Evolutionary conservation across 2,329 filamentous ascomycete genomes (phyloP).

Genomic region (Colletotrichum sp.): DNA sequence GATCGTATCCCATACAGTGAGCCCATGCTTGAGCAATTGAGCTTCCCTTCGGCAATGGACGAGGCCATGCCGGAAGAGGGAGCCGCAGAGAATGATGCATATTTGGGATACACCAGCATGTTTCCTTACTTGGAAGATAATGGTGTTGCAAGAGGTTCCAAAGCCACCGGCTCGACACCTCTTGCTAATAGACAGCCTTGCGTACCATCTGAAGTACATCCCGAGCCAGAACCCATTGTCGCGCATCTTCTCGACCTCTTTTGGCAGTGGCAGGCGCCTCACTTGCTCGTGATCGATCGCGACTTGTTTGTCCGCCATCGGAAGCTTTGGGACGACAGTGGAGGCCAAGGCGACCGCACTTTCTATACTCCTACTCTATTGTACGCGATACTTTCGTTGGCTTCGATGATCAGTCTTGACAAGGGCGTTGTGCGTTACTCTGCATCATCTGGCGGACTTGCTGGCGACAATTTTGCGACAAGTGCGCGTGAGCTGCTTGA

Average conservation of each 20-base stretch:
- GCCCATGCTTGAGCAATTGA: not conserved
- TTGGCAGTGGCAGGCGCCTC: conserved; percentile 9
- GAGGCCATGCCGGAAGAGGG: not conserved
- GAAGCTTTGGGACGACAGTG: conserved; percentile 2
- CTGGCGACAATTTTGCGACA: conserved; percentile 3
- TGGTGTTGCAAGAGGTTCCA: not conserved
- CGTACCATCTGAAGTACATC: not conserved
- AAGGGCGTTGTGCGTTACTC: conserved; percentile 12
- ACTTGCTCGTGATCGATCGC: conserved; percentile 1
- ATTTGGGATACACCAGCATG: not conserved
- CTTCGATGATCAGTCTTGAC: conserved; percentile 14
- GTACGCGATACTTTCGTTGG: conserved; percentile 2
- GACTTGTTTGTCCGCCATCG: not conserved
- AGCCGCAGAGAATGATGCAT: not conserved
- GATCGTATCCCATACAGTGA: not conserved
- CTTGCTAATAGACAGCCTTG: not conserved
- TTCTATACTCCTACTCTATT: not conserved
- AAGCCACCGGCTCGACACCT: rapidly evolving
- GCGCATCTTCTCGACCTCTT: conserved; percentile 9
- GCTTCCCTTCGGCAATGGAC: not conserved
- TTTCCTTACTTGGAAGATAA: not conserved
- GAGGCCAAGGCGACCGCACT: not conserved
- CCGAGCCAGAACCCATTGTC: conserved; percentile 17
- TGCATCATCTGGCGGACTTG: not conserved
- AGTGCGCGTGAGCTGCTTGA: not conserved